Evolutionary conservation across 2,329 filamentous ascomycete genomes (phyloP).

Genomic region (Thielaviopsis musarum): DNA sequence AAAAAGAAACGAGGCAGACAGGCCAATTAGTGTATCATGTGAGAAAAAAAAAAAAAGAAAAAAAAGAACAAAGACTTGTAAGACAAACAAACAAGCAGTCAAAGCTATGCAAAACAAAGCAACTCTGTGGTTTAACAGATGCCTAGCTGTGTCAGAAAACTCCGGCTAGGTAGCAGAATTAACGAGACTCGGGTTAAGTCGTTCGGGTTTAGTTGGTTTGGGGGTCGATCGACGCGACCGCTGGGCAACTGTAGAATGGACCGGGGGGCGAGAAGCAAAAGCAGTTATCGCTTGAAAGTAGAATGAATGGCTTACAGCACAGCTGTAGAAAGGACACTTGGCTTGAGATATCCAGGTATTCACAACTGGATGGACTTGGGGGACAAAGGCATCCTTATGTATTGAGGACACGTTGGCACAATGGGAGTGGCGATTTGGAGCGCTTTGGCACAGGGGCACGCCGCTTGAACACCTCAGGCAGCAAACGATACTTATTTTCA

Average conservation of each 20-base stretch:
- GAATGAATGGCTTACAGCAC: not conserved
- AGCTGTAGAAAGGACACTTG: conserved; percentile 10
- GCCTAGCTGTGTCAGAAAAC: conserved; percentile 7
- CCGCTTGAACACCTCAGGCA: conserved; percentile 7
- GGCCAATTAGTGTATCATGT: not conserved
- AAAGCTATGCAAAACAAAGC: not conserved
- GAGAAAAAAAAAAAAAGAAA: not conserved
- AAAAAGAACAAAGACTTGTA: not conserved
- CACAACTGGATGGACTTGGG: not conserved
- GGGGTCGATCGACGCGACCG: not conserved
- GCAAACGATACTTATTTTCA: conserved; percentile 7
- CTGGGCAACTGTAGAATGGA: not conserved
- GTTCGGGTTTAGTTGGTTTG: not conserved
- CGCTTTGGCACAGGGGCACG: not conserved
- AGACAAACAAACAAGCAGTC: conserved; percentile 1
- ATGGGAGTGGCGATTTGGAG: conserved; percentile 1
- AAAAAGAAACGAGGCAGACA: not conserved
- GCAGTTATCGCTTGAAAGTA: not conserved
- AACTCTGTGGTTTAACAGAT: not conserved
- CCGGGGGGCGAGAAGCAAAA: not conserved
- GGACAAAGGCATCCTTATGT: conserved; percentile 11
- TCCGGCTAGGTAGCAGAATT: not conserved
- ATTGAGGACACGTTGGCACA: conserved; percentile 13
- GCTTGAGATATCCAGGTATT: conserved; percentile 7
- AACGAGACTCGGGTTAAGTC: conserved; percentile 3